Percentiles rank a stretch among this genome's conserved stretches.
phyloP scores from a whole-genome alignment of 768 basidiomycete genomes.

The Galerina sulciceps region DNA sequence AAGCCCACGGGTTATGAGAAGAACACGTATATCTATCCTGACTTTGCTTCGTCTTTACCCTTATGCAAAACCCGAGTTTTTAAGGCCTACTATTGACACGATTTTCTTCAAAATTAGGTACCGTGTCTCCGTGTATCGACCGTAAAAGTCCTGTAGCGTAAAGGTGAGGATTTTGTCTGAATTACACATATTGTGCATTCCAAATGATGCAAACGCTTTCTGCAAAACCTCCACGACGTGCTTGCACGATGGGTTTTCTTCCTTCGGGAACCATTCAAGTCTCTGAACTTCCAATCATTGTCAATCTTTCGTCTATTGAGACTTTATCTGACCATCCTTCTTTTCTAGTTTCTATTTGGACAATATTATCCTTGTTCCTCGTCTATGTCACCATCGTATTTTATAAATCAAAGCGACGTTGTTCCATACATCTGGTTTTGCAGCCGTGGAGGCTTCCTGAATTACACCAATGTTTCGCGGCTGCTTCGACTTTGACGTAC shows the following conservation, averaged over 20 bases:
- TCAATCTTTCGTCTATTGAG: background rate
- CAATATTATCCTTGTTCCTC: background rate
- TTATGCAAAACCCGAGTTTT: background rate
- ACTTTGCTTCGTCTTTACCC: slow-evolving; percentile 20
- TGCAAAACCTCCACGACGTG: slow-evolving; percentile 53
- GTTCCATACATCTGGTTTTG: too few species aligned
- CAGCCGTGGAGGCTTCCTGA: too few species aligned
- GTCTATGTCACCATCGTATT: background rate
- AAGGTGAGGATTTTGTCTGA: slow-evolving; percentile 31
- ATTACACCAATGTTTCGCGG: too few species aligned
- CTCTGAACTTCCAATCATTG: slow-evolving; percentile 50
- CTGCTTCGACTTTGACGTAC: too few species aligned
- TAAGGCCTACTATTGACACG: background rate
- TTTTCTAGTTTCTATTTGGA: background rate
- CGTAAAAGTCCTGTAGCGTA: background rate
- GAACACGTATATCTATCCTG: slow-evolving; percentile 48
- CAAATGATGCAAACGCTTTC: slow-evolving; percentile 44
- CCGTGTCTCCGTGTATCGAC: background rate
- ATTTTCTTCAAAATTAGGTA: background rate
- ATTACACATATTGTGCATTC: slow-evolving; percentile 2
- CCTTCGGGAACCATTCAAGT: slow-evolving; percentile 85
- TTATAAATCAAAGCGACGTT: background rate
- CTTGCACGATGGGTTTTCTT: slow-evolving; percentile 61
- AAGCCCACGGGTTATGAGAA: slow-evolving; percentile 57
- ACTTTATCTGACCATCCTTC: slow-evolving; percentile 2